These are phyloP conservation scores for Delonix regia DNA, from an alignment of 306 rosid genomes.

Conservation along the genomic window DNA sequence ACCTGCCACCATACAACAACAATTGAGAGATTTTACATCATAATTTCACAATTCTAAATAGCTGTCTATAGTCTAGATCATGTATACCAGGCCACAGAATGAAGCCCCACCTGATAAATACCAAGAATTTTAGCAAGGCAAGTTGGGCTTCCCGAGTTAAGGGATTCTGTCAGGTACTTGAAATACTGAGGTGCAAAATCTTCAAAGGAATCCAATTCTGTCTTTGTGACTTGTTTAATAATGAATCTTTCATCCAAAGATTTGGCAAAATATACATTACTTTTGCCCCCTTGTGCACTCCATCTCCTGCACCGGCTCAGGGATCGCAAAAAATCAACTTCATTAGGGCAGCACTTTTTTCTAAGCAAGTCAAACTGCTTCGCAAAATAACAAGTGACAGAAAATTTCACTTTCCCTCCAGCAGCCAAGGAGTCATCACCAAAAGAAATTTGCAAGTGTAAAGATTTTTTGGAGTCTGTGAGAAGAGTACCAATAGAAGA, in stretches of 20 bases:
- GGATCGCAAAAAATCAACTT: conserved; percentile 83
- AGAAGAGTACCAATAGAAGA: conserved; percentile 65
- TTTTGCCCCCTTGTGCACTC: conserved; percentile 99
- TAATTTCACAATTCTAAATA: neutral
- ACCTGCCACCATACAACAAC: conserved; percentile 59
- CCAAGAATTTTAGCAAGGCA: conserved; percentile 98
- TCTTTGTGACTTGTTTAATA: conserved; percentile 88
- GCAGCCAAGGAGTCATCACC: conserved; percentile 67
- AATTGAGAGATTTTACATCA: neutral
- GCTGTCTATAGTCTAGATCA: neutral
- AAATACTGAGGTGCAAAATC: conserved; percentile 90
- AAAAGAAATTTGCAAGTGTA: conserved; percentile 77
- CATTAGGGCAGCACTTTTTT: conserved; percentile 83
- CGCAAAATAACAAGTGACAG: conserved; percentile 92
- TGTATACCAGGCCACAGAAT: neutral
- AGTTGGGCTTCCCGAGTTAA: conserved; percentile 82
- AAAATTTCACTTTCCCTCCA: conserved; percentile 81
- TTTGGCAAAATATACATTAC: conserved; percentile 96
- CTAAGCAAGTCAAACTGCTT: conserved; percentile 86
- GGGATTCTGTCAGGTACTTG: conserved; percentile 73
- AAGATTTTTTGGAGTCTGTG: conserved; percentile 70
- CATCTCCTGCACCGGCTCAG: conserved; percentile 89
- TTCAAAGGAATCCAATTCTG: conserved; percentile 90
- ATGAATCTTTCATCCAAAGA: conserved; percentile 93
- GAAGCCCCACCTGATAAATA: conserved; percentile 74